These are phyloP conservation scores for Diaporthe australafricana DNA, from an alignment of 2,329 filamentous ascomycete species.

Conservation along the genomic window DNA sequence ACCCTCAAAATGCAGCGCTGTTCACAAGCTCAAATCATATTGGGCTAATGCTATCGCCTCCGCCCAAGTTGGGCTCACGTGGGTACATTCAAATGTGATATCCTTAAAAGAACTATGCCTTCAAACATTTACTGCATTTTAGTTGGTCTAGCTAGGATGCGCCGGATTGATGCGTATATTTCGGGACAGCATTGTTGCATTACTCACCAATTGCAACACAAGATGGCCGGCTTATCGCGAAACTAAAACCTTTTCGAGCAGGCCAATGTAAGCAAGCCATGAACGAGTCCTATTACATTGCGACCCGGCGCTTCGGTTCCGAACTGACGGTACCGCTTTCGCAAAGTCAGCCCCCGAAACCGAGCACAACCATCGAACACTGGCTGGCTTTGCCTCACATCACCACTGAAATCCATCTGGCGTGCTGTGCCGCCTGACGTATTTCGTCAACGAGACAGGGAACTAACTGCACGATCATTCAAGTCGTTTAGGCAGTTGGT, in stretches of 20 bases:
- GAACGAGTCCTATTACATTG: background rate
- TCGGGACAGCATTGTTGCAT: background rate
- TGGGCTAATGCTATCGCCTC: no score
- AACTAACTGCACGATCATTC: background rate
- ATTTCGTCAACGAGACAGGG: background rate
- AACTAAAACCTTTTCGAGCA: background rate
- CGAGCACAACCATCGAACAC: background rate
- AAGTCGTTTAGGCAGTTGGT: background rate
- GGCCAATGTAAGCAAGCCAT: background rate
- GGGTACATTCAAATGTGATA: no score
- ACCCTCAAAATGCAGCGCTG: no score
- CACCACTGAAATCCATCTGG: background rate
- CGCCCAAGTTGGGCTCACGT: no score
- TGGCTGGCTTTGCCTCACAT: background rate
- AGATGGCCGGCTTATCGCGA: background rate
- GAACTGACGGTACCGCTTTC: background rate
- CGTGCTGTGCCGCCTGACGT: background rate
- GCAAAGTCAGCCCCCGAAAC: constrained; percentile 1
- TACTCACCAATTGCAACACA: background rate
- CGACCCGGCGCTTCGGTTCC: background rate
- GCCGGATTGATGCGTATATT: background rate
- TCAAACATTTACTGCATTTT: background rate
- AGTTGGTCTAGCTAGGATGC: background rate
- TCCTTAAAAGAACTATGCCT: background rate
- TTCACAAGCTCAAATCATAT: no score